phyloP scores from a whole-genome alignment of 169 alveolate genomes.

The Cardiosporidium cionae region DNA sequence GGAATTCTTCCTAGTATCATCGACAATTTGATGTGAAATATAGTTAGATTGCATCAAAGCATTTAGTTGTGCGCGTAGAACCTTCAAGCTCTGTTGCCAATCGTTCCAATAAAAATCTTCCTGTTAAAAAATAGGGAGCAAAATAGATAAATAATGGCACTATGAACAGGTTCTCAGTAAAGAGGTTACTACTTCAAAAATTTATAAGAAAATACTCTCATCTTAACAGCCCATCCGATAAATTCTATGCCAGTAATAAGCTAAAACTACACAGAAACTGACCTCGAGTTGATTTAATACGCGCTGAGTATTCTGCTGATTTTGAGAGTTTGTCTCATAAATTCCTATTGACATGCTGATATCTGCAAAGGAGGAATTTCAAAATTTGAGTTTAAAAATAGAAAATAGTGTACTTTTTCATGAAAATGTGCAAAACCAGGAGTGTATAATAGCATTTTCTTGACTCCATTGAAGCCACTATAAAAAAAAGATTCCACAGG shows the following conservation, averaged over 20 bases:
- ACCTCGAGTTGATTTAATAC: neutral
- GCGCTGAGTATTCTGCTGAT: neutral
- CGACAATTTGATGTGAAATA: neutral
- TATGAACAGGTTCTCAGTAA: neutral
- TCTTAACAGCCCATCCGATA: neutral
- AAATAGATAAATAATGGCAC: too few species aligned
- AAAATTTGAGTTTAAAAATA: too few species aligned
- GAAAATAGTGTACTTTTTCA: too few species aligned
- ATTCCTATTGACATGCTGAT: neutral
- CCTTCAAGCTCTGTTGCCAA: neutral
- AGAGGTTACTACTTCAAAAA: neutral
- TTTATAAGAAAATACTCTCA: neutral
- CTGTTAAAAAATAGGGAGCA: neutral
- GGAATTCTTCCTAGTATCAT: neutral
- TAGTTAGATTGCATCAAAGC: neutral
- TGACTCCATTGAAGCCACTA: too few species aligned
- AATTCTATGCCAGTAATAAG: too few species aligned
- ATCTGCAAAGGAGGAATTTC: too few species aligned
- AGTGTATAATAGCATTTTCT: too few species aligned
- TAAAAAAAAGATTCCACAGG: too few species aligned
- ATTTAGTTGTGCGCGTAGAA: neutral
- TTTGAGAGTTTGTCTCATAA: neutral
- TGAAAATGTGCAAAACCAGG: too few species aligned
- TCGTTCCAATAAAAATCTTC: neutral
- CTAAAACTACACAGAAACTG: too few species aligned